Base-by-base conservation (phyloP, 306 rosid genomes). In the Vachellia collinsii region DNA sequence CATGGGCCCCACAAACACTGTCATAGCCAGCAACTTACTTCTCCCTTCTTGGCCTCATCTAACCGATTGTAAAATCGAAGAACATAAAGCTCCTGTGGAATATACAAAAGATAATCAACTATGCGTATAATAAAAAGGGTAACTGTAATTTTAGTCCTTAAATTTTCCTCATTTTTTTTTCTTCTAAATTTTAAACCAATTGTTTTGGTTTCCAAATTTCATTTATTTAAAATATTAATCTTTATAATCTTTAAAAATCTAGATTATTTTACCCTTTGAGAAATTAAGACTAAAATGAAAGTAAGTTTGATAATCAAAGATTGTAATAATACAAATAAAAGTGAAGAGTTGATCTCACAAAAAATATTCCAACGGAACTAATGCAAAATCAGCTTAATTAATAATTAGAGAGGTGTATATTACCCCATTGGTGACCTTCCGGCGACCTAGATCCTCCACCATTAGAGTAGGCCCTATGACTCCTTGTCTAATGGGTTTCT, bases 401-500 rank as follows among this genome's bases (percentile, higher is more conserved):
- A 23, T 43, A 77, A 75, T 46, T 19, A 44, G 23, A 76, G 43
- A 76, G 43, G 59, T 25, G 43, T 25, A 44, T 71, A 53, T 76
- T 91, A 94, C 99, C 90, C 85, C 88, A 39, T 65, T 74, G 80
- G 87, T 75, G 82, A 95, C 75, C 83, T 82, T 95, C 16, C 88
- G 92, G 63, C 82, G 79, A 53, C 98, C 99, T 37, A 87, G 59
- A 70, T 91, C 96, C 82, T 93, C 92, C 70, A 95, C 89, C 93
- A 89, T 83, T 11, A 95, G 90, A n/a, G 99, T 88, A n/a, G 93
- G 90, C 58, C 99, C 97, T 36, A 90, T 84, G 53, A 93, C 92
- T 71, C 99, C 99, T 44, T 79, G 88, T 85, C 99, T 86, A 71
- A 95, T 90, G 34, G 99, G 98, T 86, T 89, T 88, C 99, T 95